Evolutionary conservation across 805 yeast species (phyloP), one percentile per base, ranked within the genome.

Genomic region (Debaryomyces prosopidis): DNA sequence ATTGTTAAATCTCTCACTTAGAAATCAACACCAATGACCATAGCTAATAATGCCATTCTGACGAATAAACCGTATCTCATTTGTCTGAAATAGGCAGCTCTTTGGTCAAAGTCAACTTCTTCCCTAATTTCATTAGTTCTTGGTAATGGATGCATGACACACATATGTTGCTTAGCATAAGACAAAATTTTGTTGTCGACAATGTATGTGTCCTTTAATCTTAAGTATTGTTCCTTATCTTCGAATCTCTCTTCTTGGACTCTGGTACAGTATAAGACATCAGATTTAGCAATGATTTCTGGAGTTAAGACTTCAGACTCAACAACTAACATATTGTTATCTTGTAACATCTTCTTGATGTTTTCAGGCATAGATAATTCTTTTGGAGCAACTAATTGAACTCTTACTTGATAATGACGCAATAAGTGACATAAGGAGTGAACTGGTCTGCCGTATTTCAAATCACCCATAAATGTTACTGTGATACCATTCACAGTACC

Each of bases 11-110:
- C 19, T 11, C 28, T 10, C 20, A 16, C n/a, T 53, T 73, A 87
- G 53, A 85, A 82, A 65, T 89, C 97, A 60, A 89, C 90, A 63
- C 98, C 98, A 70, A 94, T 84, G 52, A 95, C 99, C 96, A 94
- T 87, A 45, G 98, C 96, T 65, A 94, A 80, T 58, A 94, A 76
- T 9, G 99, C 99, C 99, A 94, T 94, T 80, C 99, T 90, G 39
- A 95, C 96, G 65, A 85, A 94, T 67, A 94, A 78, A 50, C 99
- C 99, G 66, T 94, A 92, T 70, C 96, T 87, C 99, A 94, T 94
- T 78, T 94, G 98, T 82, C 99, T 87, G 80, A 94, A 94, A 77
- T 94, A 94, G 48, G 99, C 98, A 54, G 99, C 98, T 70, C 99
- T 87, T 71, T 92, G 97, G 72, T 94, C 99, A 64, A 92, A 94